Conservation (phyloP, 2,329 filamentous ascomycete species). For the Paecilomyces fulvus region DNA sequence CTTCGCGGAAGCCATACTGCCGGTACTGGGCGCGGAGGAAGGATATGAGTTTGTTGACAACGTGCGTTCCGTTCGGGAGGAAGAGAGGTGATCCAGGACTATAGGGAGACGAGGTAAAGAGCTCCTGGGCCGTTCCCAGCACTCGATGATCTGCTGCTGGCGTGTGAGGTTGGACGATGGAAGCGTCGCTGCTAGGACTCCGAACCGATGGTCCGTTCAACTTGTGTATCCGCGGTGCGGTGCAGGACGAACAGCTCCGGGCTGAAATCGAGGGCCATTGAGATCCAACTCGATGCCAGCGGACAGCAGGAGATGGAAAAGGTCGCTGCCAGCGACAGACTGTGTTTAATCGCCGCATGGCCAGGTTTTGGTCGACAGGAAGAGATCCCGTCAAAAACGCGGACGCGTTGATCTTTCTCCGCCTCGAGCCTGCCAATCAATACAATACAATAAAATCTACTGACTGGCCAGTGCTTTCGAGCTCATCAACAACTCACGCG, state of each 20-base stretch:
- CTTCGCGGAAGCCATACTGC: constrained; percentile 77
- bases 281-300: constrained; percentile 1
- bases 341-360: constrained; percentile 8
- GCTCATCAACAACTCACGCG: neutral
- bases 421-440: neutral
- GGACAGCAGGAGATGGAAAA: constrained; percentile 1
- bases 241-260: constrained; percentile 21
- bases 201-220: constrained; percentile 5
- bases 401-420: neutral
- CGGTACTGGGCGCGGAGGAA: constrained; percentile 79
- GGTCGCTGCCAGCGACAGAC: constrained; percentile 8
- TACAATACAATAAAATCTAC: neutral
- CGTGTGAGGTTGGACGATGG: constrained; percentile 20
- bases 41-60: constrained; percentile 75
- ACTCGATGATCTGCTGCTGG: constrained; percentile 42
- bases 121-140: constrained; percentile 51
- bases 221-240: constrained; percentile 10
- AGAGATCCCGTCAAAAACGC: neutral
- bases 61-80: constrained; percentile 67
- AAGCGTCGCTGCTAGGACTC: constrained; percentile 2
- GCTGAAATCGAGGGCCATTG: constrained; percentile 16
- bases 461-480: neutral
- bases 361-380: constrained; percentile 1
- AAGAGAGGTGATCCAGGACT: constrained; percentile 82
- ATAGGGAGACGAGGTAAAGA: constrained; percentile 71